These are phyloP conservation scores for Sporothrix schenckii DNA, from an alignment of 2,329 filamentous ascomycete species.

Conservation along the genomic window DNA sequence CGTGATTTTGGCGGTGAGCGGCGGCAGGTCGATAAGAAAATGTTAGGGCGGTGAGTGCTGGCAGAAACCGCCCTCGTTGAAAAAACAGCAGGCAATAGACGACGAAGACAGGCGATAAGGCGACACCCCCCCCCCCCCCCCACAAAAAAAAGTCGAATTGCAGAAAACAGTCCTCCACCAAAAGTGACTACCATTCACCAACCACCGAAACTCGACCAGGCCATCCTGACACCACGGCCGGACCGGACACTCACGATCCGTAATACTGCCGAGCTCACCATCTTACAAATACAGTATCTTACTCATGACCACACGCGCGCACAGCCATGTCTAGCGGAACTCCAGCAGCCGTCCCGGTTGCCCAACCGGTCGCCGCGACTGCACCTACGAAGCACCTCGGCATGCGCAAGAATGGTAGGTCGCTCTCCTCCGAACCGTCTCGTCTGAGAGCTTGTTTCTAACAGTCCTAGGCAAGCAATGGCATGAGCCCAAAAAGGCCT, in stretches of 20 bases:
- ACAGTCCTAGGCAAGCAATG: constrained; percentile 80
- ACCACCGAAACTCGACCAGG: not conserved
- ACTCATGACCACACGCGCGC: constrained; percentile 29
- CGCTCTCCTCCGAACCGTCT: not conserved
- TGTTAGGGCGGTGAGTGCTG: not conserved
- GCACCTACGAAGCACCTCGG: constrained; percentile 53
- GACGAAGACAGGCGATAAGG: not conserved
- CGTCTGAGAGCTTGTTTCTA: not conserved
- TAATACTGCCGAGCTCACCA: not conserved
- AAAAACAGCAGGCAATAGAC: constrained; percentile 27
- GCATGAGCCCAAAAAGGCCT: constrained; percentile 80
- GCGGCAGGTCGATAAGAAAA: constrained; percentile 10
- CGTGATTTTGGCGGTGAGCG: constrained; percentile 28
- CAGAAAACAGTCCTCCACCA: not conserved
- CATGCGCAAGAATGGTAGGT: constrained; percentile 81
- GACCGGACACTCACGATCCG: not conserved
- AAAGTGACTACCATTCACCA: constrained; percentile 2
- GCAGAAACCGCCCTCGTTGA: constrained; percentile 21
- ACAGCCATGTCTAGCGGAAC: constrained; percentile 49
- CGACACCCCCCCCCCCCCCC: no score
- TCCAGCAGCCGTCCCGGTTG: constrained; percentile 43
- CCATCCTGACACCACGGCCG: not conserved
- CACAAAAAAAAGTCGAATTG: constrained; percentile 1
- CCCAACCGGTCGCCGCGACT: constrained; percentile 31
- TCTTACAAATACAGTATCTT: not conserved